Evolutionary conservation across 306 rosid genomes (phyloP).

Genomic region (Inga oerstediana): DNA sequence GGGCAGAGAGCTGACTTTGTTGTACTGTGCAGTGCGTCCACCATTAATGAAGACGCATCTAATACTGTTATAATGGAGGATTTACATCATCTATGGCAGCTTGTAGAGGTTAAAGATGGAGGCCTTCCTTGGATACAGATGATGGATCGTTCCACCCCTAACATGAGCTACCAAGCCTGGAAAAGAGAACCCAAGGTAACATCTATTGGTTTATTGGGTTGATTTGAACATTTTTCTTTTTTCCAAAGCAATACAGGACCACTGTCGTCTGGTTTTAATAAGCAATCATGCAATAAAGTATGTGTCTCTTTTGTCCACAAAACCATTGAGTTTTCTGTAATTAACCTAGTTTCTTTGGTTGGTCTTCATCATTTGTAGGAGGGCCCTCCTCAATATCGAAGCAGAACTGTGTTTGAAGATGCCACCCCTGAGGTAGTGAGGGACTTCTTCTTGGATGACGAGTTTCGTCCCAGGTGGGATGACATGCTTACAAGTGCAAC

Average conservation of each 20-base stretch:
- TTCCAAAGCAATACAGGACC: background rate
- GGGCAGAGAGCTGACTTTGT: background rate
- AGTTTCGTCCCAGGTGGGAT: conserved; percentile 61
- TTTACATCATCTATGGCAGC: conserved; percentile 42
- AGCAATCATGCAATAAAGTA: background rate
- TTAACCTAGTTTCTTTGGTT: background rate
- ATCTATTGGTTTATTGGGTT: background rate
- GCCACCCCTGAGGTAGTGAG: conserved; percentile 69
- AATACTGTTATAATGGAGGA: conserved; percentile 33
- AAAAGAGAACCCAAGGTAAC: conserved; percentile 62
- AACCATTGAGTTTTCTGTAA: background rate
- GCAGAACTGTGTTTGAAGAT: conserved; percentile 62
- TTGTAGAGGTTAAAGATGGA: conserved; percentile 64
- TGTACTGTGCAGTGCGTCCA: conserved; percentile 25
- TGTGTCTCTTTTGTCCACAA: background rate
- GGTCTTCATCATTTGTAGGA: conserved; percentile 33
- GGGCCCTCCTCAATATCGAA: conserved; percentile 64
- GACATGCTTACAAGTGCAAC: conserved; percentile 53
- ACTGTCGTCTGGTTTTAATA: background rate
- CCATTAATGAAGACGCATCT: conserved; percentile 16
- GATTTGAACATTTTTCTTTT: background rate
- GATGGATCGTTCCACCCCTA: conserved; percentile 62
- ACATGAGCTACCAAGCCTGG: conserved; percentile 60
- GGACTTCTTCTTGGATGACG: conserved; percentile 68
- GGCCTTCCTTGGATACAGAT: conserved; percentile 61